Evolutionary conservation across 805 yeast species (phyloP).

Genomic region (Monosporozyma siamensis): DNA sequence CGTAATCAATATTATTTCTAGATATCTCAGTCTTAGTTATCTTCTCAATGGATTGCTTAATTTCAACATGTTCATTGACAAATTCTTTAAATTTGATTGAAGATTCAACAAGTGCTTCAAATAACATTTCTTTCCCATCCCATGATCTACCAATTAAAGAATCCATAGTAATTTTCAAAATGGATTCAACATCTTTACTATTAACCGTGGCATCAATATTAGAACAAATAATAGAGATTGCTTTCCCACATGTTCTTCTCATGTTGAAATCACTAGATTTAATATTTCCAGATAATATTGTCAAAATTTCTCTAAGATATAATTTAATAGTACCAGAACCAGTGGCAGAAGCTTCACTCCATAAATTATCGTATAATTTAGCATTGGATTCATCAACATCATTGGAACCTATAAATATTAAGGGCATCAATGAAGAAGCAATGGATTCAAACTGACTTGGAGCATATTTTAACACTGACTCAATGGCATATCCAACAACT

Average conservation of each 20-base stretch:
- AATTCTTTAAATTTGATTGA: conserved; percentile 37
- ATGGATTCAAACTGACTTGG: conserved; percentile 56
- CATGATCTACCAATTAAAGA: conserved; percentile 74
- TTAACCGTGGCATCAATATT: conserved; percentile 31
- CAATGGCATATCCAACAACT: conserved; percentile 53
- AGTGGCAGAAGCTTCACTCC: conserved; percentile 75
- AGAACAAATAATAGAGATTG: conserved; percentile 51
- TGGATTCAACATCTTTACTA: conserved; percentile 23
- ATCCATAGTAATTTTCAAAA: conserved; percentile 47
- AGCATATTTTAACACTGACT: conserved; percentile 58
- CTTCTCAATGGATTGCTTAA: conserved; percentile 34
- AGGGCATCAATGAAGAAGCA: conserved; percentile 60
- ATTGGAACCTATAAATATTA: conserved; percentile 69
- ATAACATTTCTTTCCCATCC: conserved; percentile 74
- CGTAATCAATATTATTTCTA: conserved; percentile 58
- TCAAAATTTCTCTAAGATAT: conserved; percentile 60
- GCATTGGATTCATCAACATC: conserved; percentile 44
- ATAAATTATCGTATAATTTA: conserved; percentile 47
- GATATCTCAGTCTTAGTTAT: conserved; percentile 51
- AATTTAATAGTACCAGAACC: conserved; percentile 60
- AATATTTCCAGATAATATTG: conserved; percentile 41
- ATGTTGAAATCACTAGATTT: conserved; percentile 50
- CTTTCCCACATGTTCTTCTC: conserved; percentile 60
- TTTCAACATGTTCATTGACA: conserved; percentile 20
- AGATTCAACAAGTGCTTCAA: conserved; percentile 59